Conservation (phyloP, 768 basidiomycete genomes). For the Cytidiella melzeri region DNA sequence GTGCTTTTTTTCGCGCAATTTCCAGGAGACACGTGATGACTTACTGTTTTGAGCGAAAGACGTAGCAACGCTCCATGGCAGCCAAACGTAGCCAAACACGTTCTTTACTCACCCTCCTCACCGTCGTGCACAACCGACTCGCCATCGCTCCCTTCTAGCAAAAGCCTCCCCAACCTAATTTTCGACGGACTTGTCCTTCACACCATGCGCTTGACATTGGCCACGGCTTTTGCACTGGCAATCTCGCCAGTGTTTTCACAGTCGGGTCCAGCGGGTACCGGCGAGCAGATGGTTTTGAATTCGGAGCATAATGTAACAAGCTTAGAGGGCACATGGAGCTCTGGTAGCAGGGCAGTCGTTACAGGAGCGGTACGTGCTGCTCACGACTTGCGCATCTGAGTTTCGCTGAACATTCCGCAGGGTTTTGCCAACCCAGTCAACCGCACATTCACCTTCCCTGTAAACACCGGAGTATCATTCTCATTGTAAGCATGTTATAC, state of each 20-base stretch:
- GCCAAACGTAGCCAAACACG: slow-evolving; percentile 19
- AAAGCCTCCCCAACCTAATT: slow-evolving; percentile 6
- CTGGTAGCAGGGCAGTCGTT: slow-evolving; percentile 65
- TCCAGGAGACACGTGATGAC: neutral
- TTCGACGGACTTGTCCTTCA: neutral
- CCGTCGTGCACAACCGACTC: slow-evolving; percentile 9
- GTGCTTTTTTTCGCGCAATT: too few relatives aligned
- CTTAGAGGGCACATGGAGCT: slow-evolving; percentile 81
- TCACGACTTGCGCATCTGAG: neutral
- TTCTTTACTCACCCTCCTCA: slow-evolving; percentile 16
- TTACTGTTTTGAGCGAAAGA: neutral
- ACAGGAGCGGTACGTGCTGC: slow-evolving; percentile 72
- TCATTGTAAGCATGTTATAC: slow-evolving; percentile 64
- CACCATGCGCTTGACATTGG: slow-evolving; percentile 18
- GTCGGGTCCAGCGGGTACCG: slow-evolving; percentile 1
- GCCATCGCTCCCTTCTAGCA: slow-evolving; percentile 1
- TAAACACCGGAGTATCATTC: slow-evolving; percentile 79
- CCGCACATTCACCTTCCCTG: slow-evolving; percentile 76
- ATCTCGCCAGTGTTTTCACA: slow-evolving; percentile 27
- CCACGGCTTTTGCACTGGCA: slow-evolving; percentile 25
- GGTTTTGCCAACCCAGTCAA: slow-evolving; percentile 82
- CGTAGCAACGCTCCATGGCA: slow-evolving; percentile 5
- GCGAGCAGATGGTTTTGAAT: slow-evolving; percentile 33
- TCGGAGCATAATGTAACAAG: slow-evolving; percentile 57
- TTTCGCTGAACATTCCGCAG: slow-evolving; percentile 35